Base-by-base conservation (phyloP, 2,329 filamentous ascomycete genomes). In the Fusarium redolens region DNA sequence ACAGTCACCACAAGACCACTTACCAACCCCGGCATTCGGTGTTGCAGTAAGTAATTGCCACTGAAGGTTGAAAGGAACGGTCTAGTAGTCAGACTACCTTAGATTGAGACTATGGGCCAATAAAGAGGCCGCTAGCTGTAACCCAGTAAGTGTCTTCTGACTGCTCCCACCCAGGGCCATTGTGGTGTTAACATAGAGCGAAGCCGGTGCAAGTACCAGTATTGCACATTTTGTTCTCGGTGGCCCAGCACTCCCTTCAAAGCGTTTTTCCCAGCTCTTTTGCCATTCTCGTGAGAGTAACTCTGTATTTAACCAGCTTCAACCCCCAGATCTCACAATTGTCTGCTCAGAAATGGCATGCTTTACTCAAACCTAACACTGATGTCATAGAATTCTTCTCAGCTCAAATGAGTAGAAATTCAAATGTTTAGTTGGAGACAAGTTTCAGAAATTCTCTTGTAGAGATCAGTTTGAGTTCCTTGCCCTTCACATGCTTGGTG, bases 1-100 rank as follows among this genome's bases (percentile, higher is more conserved):
- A 15, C 12, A 56, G 22, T 20, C 45, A 55, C 62, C 50, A 58
- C 55, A 56, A 55, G 63, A 61, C 51, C 28, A 68, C 51, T 44
- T 45, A 40, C 38, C 33, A 43, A 25, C 40, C 48, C 64, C 31
- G 58, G 41, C 56, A 71, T 69, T 61, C 66, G 43, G 48, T 43
- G 25, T 69, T 68, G 44, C 20, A 35, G 9, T 22, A 35, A 28
- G 41, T 50, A 44, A 65, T 48, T 69, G 50, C 58, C 50, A 38
- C 51, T 68, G 31, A 12, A 28, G 22, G 37, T 44, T 41, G 14
- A 22, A 35, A 20, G 12, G 22, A 64, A 64, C 14, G n/a, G 35
- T 52, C 31, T n/a, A 25, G 25, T 4, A 25, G 25, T 25, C 25
- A 25, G 25, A 25, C 25, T 25, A 28, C 28, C 28, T 28, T 22